Conservation (phyloP, 768 basidiomycete species). For the Agrocybe pediades region DNA sequence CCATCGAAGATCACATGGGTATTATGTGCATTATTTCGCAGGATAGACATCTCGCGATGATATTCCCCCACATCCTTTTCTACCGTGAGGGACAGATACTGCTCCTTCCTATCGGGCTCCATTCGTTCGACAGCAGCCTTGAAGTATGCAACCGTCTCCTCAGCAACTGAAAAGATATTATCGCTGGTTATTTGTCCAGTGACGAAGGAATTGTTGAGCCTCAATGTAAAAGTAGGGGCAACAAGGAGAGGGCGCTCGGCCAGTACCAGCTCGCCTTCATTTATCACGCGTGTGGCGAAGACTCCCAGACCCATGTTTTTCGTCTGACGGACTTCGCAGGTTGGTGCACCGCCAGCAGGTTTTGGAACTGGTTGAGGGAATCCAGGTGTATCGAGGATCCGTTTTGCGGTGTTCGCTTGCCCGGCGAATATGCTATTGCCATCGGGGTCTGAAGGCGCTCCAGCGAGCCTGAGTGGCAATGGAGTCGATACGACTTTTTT, state of each 20-base stretch:
- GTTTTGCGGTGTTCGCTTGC: not conserved
- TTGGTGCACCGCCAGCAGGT: not conserved
- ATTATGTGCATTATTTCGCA: not conserved
- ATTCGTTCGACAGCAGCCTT: no score
- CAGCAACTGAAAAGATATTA: no score
- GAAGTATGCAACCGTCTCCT: not conserved
- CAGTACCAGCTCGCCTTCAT: slow-evolving; percentile 32
- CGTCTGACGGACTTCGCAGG: not conserved
- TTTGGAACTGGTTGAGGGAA: not conserved
- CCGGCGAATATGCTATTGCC: slow-evolving; percentile 5
- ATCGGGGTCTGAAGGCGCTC: not conserved
- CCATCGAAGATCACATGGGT: not conserved
- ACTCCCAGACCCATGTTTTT: slow-evolving; percentile 5
- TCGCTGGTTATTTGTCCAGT: no score
- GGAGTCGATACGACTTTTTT: not conserved
- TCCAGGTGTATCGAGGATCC: not conserved
- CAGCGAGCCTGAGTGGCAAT: not conserved
- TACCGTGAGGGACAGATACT: no score
- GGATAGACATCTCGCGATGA: no score
- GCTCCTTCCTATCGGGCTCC: no score
- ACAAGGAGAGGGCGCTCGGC: slow-evolving; percentile 40
- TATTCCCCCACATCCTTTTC: no score
- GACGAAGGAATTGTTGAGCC: no score
- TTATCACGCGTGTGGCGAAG: slow-evolving; percentile 29
- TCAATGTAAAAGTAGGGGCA: slow-evolving; percentile 3